A percentile compares a stretch with the other conserved stretches of the same genome.
Conservation (phyloP, 2,329 filamentous ascomycete species). For the Cryoendolithus antarcticus region DNA sequence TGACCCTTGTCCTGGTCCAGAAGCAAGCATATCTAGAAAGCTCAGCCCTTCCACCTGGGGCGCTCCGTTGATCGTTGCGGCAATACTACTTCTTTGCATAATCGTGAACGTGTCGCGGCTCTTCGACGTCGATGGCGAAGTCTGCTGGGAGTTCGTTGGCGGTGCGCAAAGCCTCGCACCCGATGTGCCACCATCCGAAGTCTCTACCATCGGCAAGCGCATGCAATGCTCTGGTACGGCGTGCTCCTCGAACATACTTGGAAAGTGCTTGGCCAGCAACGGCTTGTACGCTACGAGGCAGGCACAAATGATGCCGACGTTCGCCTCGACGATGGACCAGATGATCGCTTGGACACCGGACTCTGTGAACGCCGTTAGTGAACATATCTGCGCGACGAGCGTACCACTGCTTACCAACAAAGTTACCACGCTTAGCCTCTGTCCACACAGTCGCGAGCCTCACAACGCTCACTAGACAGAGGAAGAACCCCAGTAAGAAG, state of each 20-base stretch:
- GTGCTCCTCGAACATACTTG: slow-evolving; percentile 17
- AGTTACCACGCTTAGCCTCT: slow-evolving; percentile 11
- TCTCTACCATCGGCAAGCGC: slow-evolving; percentile 7
- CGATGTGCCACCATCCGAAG: background rate
- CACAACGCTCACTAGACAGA: slow-evolving; percentile 16
- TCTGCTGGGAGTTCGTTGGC: background rate
- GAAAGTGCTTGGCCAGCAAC: slow-evolving; percentile 25
- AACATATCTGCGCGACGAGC: background rate
- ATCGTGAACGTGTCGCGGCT: background rate
- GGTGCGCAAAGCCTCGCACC: background rate
- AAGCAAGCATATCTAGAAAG: slow-evolving; percentile 1
- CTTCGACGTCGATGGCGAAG: background rate
- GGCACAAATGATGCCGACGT: slow-evolving; percentile 33
- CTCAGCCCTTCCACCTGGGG: slow-evolving; percentile 2
- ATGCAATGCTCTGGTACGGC: slow-evolving; percentile 10
- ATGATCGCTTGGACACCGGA: slow-evolving; percentile 29
- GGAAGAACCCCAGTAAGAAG: slow-evolving; percentile 31
- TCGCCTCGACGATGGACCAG: slow-evolving; percentile 31
- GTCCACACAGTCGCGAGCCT: slow-evolving; percentile 15
- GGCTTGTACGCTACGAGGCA: slow-evolving; percentile 33
- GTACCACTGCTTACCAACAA: slow-evolving; percentile 5
- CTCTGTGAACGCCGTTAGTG: slow-evolving; percentile 9
- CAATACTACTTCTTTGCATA: background rate
- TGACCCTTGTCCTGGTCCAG: background rate
- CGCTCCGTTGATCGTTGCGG: background rate